Evolutionary conservation across 2,329 filamentous ascomycete species (phyloP), one percentile per base, ranked within the genome.

Genomic region (Penicillium janthinellum): DNA sequence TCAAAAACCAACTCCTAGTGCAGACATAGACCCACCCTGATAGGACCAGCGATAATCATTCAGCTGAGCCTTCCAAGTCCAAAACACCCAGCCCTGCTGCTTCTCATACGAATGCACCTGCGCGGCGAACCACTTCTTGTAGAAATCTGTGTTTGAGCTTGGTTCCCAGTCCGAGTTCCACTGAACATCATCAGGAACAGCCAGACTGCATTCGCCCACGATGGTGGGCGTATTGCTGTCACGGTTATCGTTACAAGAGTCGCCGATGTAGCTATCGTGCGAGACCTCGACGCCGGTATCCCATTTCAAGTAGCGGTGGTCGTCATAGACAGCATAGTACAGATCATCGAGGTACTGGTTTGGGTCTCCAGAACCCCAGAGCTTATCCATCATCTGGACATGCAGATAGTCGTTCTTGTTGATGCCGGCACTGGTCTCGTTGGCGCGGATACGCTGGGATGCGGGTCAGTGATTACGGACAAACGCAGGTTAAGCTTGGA

Each of bases 231-330:
- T 44, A 3, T 44, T 35, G 7, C 37, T 31, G 38, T 53, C 51
- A 10, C 51, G 38, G 5, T 34, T 44, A 8, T 35, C n/a, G 28
- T 53, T 53, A 20, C 38, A 53, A 10, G 37, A 53, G 3, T 39
- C 38, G 1, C n/a, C n/a, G 20, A 53, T 53, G 20, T 87, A 88
- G 7, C 75, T 78, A 2, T 75, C 72, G 59, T 86, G 78, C 6
- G 75, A 78, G 0, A 77, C 73, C 1, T 73, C 56, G 25, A 85
- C 75, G 20, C 71, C 70, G 2, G 72, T 64, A 60, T 82, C 81
- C 75, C 81, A 88, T 66, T 86, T 86, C 28, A 85, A 71, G 69
- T 87, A 88, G 20, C 83, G 79, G 65, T 87, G 85, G 68, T 86
- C 81, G 68, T 88, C 85, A 65, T 82, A 88, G 34, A 81, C 81